These are phyloP conservation scores for rapeseed (Brassica napus) DNA, from an alignment of 345 rosid genomes.

Conservation along the genomic window DNA sequence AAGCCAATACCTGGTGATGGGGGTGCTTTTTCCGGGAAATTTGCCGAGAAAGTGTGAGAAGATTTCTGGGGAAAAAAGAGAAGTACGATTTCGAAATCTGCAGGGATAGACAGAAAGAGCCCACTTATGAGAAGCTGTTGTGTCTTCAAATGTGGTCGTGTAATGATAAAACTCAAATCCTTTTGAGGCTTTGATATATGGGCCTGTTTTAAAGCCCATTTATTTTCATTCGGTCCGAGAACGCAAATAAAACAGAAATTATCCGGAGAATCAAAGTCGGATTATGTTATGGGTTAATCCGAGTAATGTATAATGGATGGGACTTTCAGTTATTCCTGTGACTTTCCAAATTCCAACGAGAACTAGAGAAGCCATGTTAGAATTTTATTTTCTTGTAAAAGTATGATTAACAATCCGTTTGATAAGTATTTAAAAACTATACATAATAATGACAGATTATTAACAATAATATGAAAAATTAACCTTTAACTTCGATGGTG, in stretches of 20 bases:
- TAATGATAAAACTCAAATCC: neutral
- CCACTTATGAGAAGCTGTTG: constrained; percentile 23
- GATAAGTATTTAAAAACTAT: neutral
- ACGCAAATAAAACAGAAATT: neutral
- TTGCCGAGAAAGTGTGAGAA: constrained; percentile 44
- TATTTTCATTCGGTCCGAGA: neutral
- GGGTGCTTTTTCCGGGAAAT: constrained; percentile 45
- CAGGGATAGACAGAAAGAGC: constrained; percentile 37
- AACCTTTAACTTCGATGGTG: neutral
- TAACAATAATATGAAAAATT: neutral
- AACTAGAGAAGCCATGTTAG: too few relatives aligned
- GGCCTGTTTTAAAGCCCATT: constrained; percentile 34
- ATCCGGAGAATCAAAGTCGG: neutral
- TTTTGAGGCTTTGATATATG: neutral
- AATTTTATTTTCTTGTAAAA: too few relatives aligned
- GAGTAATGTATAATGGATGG: neutral
- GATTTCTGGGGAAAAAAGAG: constrained; percentile 1
- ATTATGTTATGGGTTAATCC: neutral
- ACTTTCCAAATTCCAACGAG: too few relatives aligned
- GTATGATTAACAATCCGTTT: neutral
- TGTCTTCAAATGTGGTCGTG: constrained; percentile 16
- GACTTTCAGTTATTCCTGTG: too few relatives aligned
- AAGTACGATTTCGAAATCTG: constrained; percentile 33
- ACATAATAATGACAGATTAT: too few relatives aligned
- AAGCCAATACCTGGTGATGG: constrained; percentile 41